phyloP scores from a whole-genome alignment of 768 basidiomycete genomes.

The Tylopilus cervinicoccineus region DNA sequence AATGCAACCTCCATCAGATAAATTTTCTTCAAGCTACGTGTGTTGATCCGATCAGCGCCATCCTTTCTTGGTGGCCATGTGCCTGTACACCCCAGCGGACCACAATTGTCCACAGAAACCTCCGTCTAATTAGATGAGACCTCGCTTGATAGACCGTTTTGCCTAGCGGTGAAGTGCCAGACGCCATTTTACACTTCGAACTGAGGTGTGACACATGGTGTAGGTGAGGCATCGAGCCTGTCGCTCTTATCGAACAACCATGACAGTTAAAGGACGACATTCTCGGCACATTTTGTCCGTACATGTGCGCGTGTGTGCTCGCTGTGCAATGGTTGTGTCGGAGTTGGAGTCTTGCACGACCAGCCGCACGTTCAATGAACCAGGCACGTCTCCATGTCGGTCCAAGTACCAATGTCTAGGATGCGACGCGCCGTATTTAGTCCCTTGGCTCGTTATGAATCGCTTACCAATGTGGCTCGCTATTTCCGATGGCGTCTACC shows the following conservation, averaged over 20 bases:
- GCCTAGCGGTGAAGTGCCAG: background rate
- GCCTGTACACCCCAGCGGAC: background rate
- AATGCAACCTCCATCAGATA: background rate
- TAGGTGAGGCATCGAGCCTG: background rate
- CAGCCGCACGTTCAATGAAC: background rate
- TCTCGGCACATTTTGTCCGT: background rate
- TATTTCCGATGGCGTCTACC: background rate
- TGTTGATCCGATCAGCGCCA: background rate
- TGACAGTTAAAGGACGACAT: background rate
- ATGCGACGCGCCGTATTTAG: background rate
- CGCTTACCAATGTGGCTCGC: background rate
- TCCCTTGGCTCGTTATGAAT: background rate
- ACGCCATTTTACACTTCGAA: background rate
- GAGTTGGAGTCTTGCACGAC: background rate
- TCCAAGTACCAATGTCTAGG: background rate
- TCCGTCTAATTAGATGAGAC: background rate
- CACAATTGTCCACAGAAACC: background rate
- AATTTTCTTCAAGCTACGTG: background rate
- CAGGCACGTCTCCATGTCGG: background rate
- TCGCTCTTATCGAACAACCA: background rate
- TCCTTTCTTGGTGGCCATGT: background rate
- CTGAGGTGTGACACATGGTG: background rate
- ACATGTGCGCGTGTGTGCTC: background rate
- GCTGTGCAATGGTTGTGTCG: background rate
- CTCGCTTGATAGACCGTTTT: background rate